Conservation (phyloP, 108 stramenopile genomes). For the Nitzschia inconspicua region DNA sequence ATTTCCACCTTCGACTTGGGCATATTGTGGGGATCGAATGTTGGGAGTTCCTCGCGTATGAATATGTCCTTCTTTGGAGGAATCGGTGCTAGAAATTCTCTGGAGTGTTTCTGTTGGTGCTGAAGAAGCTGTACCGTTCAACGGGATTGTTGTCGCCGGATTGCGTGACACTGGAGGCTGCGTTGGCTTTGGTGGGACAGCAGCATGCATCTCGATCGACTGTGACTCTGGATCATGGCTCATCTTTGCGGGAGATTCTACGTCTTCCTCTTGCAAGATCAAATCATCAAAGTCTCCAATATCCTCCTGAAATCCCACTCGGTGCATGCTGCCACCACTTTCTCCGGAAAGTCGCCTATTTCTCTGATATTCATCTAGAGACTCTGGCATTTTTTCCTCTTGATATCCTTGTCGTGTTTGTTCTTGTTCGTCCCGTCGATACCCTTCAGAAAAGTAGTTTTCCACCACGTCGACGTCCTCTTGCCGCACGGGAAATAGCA, state of each 20-base stretch:
- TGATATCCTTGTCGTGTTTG: background rate
- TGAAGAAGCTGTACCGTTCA: background rate
- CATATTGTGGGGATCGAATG: constrained; percentile 14
- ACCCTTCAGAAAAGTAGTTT: constrained; percentile 44
- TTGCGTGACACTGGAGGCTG: background rate
- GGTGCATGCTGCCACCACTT: too few relatives aligned
- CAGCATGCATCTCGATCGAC: background rate
- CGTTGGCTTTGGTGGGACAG: background rate
- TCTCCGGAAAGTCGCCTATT: background rate
- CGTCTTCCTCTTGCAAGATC: constrained; percentile 25
- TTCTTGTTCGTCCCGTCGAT: constrained; percentile 16
- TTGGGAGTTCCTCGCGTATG: constrained; percentile 8
- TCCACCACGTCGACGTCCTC: constrained; percentile 77
- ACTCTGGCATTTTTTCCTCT: constrained; percentile 8
- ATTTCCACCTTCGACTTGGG: constrained; percentile 18
- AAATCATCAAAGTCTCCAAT: constrained; percentile 23
- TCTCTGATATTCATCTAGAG: background rate
- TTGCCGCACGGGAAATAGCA: constrained; percentile 75
- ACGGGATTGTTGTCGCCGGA: background rate
- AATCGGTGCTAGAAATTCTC: background rate
- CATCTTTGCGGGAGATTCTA: background rate
- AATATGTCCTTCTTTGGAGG: background rate
- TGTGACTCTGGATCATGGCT: background rate
- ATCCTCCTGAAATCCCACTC: too few relatives aligned
- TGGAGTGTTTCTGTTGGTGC: background rate